Conservation (phyloP, 257 asterid species). For the Mentha longifolia region DNA sequence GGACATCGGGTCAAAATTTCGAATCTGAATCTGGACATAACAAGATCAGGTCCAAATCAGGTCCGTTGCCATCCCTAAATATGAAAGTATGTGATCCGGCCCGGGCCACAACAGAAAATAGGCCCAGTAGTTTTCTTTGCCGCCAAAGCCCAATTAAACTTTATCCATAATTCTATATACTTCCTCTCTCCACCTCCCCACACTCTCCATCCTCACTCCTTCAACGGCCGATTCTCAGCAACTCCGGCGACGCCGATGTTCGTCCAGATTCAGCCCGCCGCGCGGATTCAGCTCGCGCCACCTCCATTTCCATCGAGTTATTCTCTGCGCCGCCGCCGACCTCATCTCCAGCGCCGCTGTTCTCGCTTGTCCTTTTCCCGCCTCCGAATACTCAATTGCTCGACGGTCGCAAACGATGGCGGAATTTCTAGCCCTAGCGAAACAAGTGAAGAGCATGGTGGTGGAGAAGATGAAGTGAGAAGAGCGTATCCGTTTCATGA, state of each 20-base stretch:
- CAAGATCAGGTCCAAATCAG: too few species aligned
- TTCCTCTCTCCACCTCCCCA: slow-evolving; percentile 19
- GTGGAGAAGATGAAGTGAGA: slow-evolving; percentile 43
- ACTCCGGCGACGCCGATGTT: slow-evolving; percentile 46
- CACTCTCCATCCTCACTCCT: slow-evolving; percentile 32
- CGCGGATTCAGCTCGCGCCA: slow-evolving; percentile 42
- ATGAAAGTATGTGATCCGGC: too few species aligned
- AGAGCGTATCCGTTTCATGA: slow-evolving; percentile 86
- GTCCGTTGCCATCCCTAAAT: too few species aligned
- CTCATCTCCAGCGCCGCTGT: slow-evolving; percentile 28
- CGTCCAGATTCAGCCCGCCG: slow-evolving; percentile 52
- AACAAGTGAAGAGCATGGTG: slow-evolving; percentile 22
- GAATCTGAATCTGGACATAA: too few species aligned
- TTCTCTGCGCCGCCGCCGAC: slow-evolving; percentile 37
- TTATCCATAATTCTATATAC: slow-evolving; percentile 16
- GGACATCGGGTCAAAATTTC: too few species aligned
- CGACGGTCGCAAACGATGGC: slow-evolving; percentile 25
- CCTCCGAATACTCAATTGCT: slow-evolving; percentile 42
- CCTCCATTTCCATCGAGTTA: slow-evolving; percentile 39
- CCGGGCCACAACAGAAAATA: neutral
- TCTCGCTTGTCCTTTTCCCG: slow-evolving; percentile 31
- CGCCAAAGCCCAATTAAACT: slow-evolving; percentile 36
- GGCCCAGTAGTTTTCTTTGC: neutral
- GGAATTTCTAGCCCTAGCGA: slow-evolving; percentile 14
- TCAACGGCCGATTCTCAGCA: slow-evolving; percentile 27